Conservation (phyloP, 2,329 filamentous ascomycete species). For the Pseudogymnoascus sp. region DNA sequence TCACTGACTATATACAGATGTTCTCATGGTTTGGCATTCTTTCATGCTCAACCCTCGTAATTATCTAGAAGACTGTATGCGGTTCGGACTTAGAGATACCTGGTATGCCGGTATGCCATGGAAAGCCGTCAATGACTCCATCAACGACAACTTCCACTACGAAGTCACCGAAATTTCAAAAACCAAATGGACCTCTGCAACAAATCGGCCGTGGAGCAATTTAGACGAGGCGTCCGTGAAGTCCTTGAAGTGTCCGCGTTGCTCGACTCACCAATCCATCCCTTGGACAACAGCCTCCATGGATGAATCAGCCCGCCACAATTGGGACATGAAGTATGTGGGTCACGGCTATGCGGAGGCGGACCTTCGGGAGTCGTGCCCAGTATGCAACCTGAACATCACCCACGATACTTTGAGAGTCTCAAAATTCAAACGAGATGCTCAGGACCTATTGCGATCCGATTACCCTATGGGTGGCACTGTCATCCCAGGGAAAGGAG, state of each 20-base stretch:
- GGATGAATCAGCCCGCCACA: slow-evolving; percentile 23
- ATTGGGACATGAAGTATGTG: slow-evolving; percentile 28
- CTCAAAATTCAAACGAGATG: slow-evolving; percentile 52
- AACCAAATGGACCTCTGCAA: slow-evolving; percentile 38
- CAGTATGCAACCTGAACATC: slow-evolving; percentile 40
- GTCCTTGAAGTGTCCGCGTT: slow-evolving; percentile 47
- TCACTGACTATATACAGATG: slow-evolving; percentile 39
- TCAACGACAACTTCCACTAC: slow-evolving; percentile 54
- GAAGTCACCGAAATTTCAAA: slow-evolving; percentile 36
- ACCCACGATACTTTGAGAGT: slow-evolving; percentile 52
- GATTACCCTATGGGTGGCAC: slow-evolving; percentile 59
- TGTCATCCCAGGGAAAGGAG: slow-evolving; percentile 45
- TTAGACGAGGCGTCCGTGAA: slow-evolving; percentile 41
- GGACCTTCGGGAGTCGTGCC: slow-evolving; percentile 43
- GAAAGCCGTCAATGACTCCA: slow-evolving; percentile 47
- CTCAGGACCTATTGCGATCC: slow-evolving; percentile 37
- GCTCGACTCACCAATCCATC: slow-evolving; percentile 34
- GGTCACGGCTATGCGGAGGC: slow-evolving; percentile 55
- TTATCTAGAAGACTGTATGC: slow-evolving; percentile 67
- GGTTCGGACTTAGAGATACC: slow-evolving; percentile 42
- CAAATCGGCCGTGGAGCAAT: slow-evolving; percentile 51
- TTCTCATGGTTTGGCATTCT: slow-evolving; percentile 72
- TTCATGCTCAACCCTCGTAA: slow-evolving; percentile 68
- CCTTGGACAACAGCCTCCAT: slow-evolving; percentile 52
- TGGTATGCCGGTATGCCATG: slow-evolving; percentile 63